Evolutionary conservation across 2,329 filamentous ascomycete species (phyloP).

Genomic region (Didymella keratinophila): DNA sequence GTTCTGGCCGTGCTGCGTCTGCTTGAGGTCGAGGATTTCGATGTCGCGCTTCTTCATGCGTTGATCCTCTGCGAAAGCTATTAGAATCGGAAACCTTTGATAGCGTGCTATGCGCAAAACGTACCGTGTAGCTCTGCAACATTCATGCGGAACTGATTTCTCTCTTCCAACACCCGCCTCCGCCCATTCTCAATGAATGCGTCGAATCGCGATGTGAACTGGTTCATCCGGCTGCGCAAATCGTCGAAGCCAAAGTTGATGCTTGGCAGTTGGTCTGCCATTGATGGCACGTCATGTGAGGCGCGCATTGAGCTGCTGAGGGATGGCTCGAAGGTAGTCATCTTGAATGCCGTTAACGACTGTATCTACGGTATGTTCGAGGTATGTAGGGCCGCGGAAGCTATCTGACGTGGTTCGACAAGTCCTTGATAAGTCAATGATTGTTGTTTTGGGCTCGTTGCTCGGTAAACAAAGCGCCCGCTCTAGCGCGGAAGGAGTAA

Average conservation of each 20-base stretch:
- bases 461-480: conserved; percentile 39
- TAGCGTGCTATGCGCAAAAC: conserved; percentile 23
- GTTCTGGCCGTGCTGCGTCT: conserved; percentile 73
- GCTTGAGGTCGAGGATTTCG: conserved; percentile 78
- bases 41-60: conserved; percentile 89
- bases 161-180: conserved; percentile 88
- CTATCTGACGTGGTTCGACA: conserved; percentile 29
- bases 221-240: conserved; percentile 91
- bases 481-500: conserved; percentile 21
- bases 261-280: conserved; percentile 81
- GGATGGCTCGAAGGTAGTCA: conserved; percentile 72
- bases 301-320: conserved; percentile 71
- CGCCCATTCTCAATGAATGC: conserved; percentile 91
- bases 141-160: conserved; percentile 91
- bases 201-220: conserved; percentile 90
- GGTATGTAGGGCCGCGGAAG: neutral
- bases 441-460: conserved; percentile 39
- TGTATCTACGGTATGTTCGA: neutral
- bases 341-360: conserved; percentile 51
- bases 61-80: conserved; percentile 74
- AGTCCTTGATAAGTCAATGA: conserved; percentile 12
- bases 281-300: conserved; percentile 67
- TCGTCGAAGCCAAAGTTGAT: conserved; percentile 98
- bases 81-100: conserved; percentile 12
- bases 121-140: conserved; percentile 88